Evolutionary conservation across 768 basidiomycete genomes (phyloP).

Genomic region (Pleurotus citrinopileatus): DNA sequence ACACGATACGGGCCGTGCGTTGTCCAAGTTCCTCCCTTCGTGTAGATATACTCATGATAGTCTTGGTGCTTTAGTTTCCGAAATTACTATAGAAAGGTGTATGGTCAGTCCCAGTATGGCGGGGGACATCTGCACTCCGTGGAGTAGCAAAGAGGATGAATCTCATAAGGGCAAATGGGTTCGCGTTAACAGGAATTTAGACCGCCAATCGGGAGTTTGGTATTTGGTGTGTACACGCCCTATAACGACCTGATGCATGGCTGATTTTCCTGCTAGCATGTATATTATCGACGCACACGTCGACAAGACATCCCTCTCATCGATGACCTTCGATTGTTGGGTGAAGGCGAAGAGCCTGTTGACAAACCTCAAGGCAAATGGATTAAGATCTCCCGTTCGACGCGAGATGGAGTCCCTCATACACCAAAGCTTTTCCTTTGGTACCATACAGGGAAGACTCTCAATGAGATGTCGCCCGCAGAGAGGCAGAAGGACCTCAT

Average conservation of each 20-base stretch:
- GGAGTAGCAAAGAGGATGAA: constrained; percentile 67
- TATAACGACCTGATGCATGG: constrained; percentile 3
- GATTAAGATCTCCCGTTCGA: constrained; percentile 59
- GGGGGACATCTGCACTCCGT: constrained; percentile 63
- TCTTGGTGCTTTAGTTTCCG: constrained; percentile 56
- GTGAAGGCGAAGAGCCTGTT: constrained; percentile 48
- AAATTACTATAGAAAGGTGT: constrained; percentile 72
- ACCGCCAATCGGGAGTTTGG: constrained; percentile 57
- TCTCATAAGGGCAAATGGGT: constrained; percentile 88
- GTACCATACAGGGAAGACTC: constrained; percentile 72
- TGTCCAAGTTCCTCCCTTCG: not conserved
- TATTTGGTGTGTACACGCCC: constrained; percentile 47
- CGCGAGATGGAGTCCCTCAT: constrained; percentile 60
- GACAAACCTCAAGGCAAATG: constrained; percentile 41
- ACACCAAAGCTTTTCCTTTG: constrained; percentile 66
- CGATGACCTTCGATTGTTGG: constrained; percentile 66
- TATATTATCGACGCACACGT: constrained; percentile 86
- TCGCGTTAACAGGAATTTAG: constrained; percentile 78
- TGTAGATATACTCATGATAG: not conserved
- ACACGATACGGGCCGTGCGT: constrained; percentile 75
- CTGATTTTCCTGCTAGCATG: constrained; percentile 30
- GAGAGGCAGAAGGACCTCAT: constrained; percentile 59
- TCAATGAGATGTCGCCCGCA: constrained; percentile 54
- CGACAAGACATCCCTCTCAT: constrained; percentile 80
- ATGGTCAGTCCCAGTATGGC: constrained; percentile 56